Conservation (phyloP, 495 filamentous ascomycete species). For the Lasiosphaeris hirsuta region DNA sequence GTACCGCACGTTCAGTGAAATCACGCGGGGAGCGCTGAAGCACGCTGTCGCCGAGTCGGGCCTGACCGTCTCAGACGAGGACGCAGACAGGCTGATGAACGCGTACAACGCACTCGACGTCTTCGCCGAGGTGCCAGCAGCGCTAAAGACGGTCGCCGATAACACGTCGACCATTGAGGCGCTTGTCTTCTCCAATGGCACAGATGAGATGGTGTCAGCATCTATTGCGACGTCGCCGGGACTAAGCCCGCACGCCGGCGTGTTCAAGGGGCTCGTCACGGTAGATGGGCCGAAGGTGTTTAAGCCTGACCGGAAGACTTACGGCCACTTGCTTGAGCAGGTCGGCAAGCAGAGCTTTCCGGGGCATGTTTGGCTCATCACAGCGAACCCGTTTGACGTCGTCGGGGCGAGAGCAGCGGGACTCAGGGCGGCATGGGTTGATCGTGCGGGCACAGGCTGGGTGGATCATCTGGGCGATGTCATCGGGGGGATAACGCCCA, state of each 20-base stretch:
- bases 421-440: slow-evolving; percentile 67
- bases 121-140: slow-evolving; percentile 64
- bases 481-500: slow-evolving; percentile 41
- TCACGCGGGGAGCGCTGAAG: slow-evolving; percentile 60
- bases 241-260: slow-evolving; percentile 27
- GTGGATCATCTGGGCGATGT: slow-evolving; percentile 46
- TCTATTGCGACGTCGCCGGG: slow-evolving; percentile 45
- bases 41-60: slow-evolving; percentile 61
- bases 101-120: slow-evolving; percentile 67
- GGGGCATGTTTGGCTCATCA: slow-evolving; percentile 67
- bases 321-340: slow-evolving; percentile 55
- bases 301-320: slow-evolving; percentile 67
- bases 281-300: slow-evolving; percentile 59
- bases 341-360: slow-evolving; percentile 47
- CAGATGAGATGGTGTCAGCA: slow-evolving; percentile 57
- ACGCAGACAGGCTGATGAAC: slow-evolving; percentile 51
- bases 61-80: slow-evolving; percentile 36
- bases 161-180: slow-evolving; percentile 38
- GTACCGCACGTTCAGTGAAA: slow-evolving; percentile 61
- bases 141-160: slow-evolving; percentile 44
- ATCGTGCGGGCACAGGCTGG: slow-evolving; percentile 55
- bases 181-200: slow-evolving; percentile 77
- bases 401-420: slow-evolving; percentile 52
- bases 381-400: slow-evolving; percentile 80
- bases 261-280: slow-evolving; percentile 58